phyloP scores from a whole-genome alignment of 2,329 filamentous ascomycete species.

The Ascochyta lentis region DNA sequence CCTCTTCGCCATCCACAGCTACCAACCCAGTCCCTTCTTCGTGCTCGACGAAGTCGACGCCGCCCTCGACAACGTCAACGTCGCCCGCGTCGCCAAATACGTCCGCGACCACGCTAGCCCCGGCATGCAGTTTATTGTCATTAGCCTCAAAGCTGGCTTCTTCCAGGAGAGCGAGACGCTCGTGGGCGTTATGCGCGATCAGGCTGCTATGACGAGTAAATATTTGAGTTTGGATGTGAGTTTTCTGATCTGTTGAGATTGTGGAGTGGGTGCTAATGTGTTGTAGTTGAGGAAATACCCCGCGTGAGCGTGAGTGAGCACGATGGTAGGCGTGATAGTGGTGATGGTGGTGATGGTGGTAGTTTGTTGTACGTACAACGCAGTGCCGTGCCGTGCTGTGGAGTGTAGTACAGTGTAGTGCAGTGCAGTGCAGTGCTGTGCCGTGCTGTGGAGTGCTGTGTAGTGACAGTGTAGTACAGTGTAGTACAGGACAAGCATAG shows the following conservation, averaged over 20 bases:
- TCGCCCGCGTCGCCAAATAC: constrained; percentile 94
- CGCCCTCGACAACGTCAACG: constrained; percentile 96
- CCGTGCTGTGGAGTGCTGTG: too few species aligned
- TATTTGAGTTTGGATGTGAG: constrained; percentile 95
- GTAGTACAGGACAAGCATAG: too few species aligned
- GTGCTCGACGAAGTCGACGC: constrained; percentile 98
- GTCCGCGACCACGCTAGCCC: constrained; percentile 92
- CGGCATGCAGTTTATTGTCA: constrained; percentile 99
- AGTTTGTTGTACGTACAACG: too few species aligned
- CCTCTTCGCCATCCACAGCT: constrained; percentile 95
- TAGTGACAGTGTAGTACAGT: too few species aligned
- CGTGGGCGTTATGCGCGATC: constrained; percentile 94
- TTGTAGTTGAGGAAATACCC: too few species aligned
- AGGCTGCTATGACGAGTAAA: constrained; percentile 89
- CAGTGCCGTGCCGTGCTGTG: too few species aligned
- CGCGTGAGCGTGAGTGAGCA: too few species aligned
- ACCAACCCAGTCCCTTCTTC: constrained; percentile 95
- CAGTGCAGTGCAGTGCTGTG: too few species aligned
- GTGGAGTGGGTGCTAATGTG: too few species aligned
- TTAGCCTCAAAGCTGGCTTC: constrained; percentile 90
- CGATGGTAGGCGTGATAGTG: too few species aligned
- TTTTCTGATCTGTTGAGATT: constrained; percentile 5
- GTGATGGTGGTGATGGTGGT: too few species aligned
- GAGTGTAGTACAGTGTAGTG: too few species aligned
- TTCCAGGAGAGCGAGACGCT: constrained; percentile 97